Evolutionary conservation across 2,329 filamentous ascomycete genomes (phyloP).

Genomic region (Ophiostoma montium): DNA sequence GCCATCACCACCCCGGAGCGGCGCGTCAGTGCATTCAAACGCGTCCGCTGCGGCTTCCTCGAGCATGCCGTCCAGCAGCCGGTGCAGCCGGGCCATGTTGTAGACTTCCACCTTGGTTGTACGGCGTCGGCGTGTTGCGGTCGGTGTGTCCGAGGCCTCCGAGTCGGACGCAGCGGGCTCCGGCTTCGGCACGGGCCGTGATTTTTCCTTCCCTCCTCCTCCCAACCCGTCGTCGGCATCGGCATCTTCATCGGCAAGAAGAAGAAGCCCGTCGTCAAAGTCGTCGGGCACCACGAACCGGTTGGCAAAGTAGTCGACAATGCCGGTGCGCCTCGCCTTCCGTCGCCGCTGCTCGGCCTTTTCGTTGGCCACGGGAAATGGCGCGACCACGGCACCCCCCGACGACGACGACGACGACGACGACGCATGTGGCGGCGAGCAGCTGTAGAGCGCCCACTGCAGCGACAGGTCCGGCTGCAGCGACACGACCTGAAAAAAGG

Average conservation of each 20-base stretch:
- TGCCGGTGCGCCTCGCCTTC: neutral
- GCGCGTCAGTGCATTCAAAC: neutral
- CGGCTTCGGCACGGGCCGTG: neutral
- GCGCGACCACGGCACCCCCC: no score
- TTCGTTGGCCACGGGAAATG: no score
- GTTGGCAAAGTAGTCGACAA: conserved; percentile 13
- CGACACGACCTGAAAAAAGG: neutral
- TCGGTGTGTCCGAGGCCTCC: neutral
- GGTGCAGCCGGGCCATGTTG: conserved; percentile 5
- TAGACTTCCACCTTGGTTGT: neutral
- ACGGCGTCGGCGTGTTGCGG: neutral
- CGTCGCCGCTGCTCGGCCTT: no score
- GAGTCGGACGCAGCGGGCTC: neutral
- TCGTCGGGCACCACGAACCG: conserved; percentile 23
- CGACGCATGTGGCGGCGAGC: neutral
- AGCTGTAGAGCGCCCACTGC: conserved; percentile 1
- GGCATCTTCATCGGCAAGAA: no score
- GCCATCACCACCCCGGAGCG: no score
- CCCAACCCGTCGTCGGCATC: no score
- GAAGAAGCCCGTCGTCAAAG: conserved; percentile 23
- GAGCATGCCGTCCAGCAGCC: conserved; percentile 1
- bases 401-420: no score
- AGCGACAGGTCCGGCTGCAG: neutral
- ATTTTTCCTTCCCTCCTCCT: neutral
- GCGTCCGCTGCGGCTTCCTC: neutral